These are phyloP conservation scores for Dillenia turbinata DNA, from an alignment of 164 flowering plant genomes.

Conservation along the genomic window DNA sequence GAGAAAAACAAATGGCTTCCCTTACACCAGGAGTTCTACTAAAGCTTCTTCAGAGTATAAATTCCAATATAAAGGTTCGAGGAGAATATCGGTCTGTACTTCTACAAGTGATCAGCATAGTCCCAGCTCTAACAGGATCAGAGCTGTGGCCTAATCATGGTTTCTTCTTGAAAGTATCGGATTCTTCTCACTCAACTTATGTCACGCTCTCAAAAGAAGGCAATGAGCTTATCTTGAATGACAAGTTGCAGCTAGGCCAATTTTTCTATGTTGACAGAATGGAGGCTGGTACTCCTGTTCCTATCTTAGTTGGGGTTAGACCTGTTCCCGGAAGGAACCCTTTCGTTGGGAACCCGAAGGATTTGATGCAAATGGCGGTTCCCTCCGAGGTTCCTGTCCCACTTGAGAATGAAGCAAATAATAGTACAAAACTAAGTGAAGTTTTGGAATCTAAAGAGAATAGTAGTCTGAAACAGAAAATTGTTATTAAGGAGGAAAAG, in stretches of 20 bases:
- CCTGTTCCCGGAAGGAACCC: constrained; percentile 83
- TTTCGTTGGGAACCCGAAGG: constrained; percentile 83
- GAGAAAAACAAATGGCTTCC: constrained; percentile 57
- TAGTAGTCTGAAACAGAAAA: constrained; percentile 30
- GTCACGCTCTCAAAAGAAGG: constrained; percentile 74
- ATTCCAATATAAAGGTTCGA: constrained; percentile 59
- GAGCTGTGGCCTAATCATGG: constrained; percentile 94
- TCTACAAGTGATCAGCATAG: constrained; percentile 90
- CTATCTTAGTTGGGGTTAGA: constrained; percentile 68
- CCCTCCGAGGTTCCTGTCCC: constrained; percentile 40
- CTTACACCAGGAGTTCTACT: constrained; percentile 84
- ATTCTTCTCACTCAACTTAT: constrained; percentile 90
- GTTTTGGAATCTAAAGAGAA: constrained; percentile 27
- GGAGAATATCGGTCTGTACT: constrained; percentile 87
- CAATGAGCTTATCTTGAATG: constrained; percentile 78
- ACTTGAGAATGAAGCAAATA: constrained; percentile 22
- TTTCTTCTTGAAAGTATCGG: constrained; percentile 92
- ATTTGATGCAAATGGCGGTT: constrained; percentile 78
- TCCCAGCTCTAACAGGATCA: constrained; percentile 84
- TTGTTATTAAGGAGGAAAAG: constrained; percentile 90
- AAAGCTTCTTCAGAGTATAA: constrained; percentile 75
- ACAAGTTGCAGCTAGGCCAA: constrained; percentile 86
- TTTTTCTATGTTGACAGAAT: constrained; percentile 77
- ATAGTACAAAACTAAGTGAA: constrained; percentile 22
- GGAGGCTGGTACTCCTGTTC: constrained; percentile 78